Conservation (phyloP, 73 alveolate species). For the Stentor coeruleus region DNA sequence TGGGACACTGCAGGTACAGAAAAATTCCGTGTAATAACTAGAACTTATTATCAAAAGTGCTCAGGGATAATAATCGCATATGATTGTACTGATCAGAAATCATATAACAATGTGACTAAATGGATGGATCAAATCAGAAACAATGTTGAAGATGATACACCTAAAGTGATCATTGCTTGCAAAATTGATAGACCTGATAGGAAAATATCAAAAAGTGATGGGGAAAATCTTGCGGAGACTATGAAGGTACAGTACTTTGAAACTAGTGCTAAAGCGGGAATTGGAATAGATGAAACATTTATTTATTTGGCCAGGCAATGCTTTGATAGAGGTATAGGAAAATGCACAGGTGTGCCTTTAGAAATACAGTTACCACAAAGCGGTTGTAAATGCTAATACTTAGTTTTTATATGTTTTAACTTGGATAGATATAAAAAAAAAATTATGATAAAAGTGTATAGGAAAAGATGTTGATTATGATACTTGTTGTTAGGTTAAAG, state of each 20-base stretch:
- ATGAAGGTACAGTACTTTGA: slow-evolving; percentile 20
- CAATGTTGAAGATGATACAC: slow-evolving; percentile 46
- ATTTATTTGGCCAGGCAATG: background rate
- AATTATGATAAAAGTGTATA: no score
- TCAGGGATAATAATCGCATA: slow-evolving; percentile 45
- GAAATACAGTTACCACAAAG: background rate
- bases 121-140: slow-evolving; percentile 50
- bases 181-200: slow-evolving; percentile 28
- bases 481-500: no score
- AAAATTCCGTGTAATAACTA: slow-evolving; percentile 40
- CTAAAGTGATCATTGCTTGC: slow-evolving; percentile 51
- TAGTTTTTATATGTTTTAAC: no score
- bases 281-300: slow-evolving; percentile 21
- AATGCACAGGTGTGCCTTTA: background rate
- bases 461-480: no score
- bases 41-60: slow-evolving; percentile 56
- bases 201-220: slow-evolving; percentile 4
- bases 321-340: slow-evolving; percentile 17
- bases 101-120: slow-evolving; percentile 35
- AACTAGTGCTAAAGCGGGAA: slow-evolving; percentile 28
- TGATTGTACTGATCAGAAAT: slow-evolving; percentile 48
- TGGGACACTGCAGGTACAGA: slow-evolving; percentile 78
- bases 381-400: background rate
- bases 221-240: slow-evolving; percentile 17
- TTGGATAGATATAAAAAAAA: no score